Evolutionary conservation across 2,329 filamentous ascomycete genomes (phyloP).

Genomic region (Diaporthe nobilis): DNA sequence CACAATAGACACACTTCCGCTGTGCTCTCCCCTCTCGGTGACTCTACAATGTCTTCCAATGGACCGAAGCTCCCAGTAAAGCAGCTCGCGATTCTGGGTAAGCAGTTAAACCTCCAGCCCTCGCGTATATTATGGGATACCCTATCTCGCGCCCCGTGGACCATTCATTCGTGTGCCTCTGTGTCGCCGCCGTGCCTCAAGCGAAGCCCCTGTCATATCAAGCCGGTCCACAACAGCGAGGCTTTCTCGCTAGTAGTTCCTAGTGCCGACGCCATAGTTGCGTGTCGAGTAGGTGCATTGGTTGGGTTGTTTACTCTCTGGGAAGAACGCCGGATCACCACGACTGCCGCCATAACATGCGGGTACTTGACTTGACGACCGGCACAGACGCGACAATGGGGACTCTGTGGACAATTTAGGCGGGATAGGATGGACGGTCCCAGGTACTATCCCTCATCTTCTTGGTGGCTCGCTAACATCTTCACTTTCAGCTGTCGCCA

Average conservation of each 20-base stretch:
- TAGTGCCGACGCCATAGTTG: slow-evolving; percentile 29
- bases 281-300: slow-evolving; percentile 13
- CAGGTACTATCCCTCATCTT: slow-evolving; percentile 43
- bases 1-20: slow-evolving; percentile 37
- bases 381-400: neutral
- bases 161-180: neutral
- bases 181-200: slow-evolving; percentile 39
- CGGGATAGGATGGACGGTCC: neutral
- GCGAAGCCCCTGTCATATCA: slow-evolving; percentile 31
- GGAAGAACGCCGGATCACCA: neutral
- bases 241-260: slow-evolving; percentile 25
- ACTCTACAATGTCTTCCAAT: slow-evolving; percentile 42
- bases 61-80: slow-evolving; percentile 78
- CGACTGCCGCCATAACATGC: neutral
- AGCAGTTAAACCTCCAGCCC: slow-evolving; percentile 49
- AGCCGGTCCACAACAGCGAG: neutral
- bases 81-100: slow-evolving; percentile 85
- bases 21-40: slow-evolving; percentile 34
- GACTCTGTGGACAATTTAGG: neutral
- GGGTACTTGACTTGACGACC: slow-evolving; percentile 5
- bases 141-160: neutral
- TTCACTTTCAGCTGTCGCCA: slow-evolving; percentile 74
- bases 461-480: slow-evolving; percentile 51
- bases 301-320: neutral
- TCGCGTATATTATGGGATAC: slow-evolving; percentile 30